These are phyloP conservation scores for Teunomyces panamensis DNA, from an alignment of 805 yeast species.

Conservation along the genomic window DNA sequence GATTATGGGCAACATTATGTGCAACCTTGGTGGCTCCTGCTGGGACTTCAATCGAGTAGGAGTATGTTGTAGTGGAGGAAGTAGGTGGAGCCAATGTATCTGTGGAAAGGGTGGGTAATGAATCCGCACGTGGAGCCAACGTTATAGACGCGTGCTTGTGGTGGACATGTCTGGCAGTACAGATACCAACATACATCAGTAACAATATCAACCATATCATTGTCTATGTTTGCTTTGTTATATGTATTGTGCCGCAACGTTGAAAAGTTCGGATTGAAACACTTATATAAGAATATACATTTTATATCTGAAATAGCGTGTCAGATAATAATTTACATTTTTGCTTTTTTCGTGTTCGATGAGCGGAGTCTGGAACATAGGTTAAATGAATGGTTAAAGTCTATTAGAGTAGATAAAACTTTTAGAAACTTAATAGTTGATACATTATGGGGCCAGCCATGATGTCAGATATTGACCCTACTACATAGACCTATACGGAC, in stretches of 20 bases:
- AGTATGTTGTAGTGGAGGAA: constrained; percentile 2
- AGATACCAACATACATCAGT: not conserved
- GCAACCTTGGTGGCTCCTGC: not conserved
- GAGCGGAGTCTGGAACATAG: not conserved
- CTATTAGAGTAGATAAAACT: too few relatives aligned
- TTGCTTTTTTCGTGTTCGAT: not conserved
- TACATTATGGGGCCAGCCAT: too few relatives aligned
- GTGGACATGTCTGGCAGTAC: constrained; percentile 2
- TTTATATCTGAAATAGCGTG: not conserved
- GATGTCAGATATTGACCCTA: too few relatives aligned
- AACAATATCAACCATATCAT: not conserved
- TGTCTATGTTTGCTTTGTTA: not conserved
- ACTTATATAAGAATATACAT: not conserved
- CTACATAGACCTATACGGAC: not conserved
- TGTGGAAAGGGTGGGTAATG: not conserved
- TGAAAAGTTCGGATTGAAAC: not conserved
- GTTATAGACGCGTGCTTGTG: constrained; percentile 3
- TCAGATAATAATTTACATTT: not conserved
- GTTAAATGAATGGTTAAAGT: not conserved
- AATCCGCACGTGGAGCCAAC: not conserved
- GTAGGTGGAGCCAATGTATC: not conserved
- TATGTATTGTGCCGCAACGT: not conserved
- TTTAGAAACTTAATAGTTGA: too few relatives aligned
- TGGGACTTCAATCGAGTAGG: constrained; percentile 3
- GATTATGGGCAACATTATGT: constrained; percentile 17